Conservation (phyloP, 1,284 basidiomycete genomes). For the Cystobasidium slooffiae region DNA sequence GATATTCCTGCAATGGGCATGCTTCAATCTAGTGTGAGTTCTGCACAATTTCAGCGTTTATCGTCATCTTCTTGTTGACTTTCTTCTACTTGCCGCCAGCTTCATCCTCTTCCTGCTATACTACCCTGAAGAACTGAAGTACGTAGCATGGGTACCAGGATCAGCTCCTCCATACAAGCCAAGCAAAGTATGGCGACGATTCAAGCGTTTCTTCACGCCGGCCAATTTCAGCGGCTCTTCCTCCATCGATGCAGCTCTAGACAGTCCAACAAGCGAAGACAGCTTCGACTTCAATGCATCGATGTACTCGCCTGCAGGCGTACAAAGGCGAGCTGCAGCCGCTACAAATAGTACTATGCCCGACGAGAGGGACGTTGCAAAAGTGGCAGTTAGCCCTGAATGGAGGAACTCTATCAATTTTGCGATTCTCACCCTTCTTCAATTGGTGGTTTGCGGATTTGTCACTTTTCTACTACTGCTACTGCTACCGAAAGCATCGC, state of each 20-base stretch:
- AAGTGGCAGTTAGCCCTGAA: constrained; percentile 26
- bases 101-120: constrained; percentile 89
- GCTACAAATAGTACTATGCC: constrained; percentile 17
- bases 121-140: constrained; percentile 83
- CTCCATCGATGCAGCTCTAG: constrained; percentile 19
- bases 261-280: constrained; percentile 36
- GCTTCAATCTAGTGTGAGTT: constrained; percentile 82
- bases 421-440: constrained; percentile 49
- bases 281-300: constrained; percentile 40
- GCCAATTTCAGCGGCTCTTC: constrained; percentile 21
- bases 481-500: constrained; percentile 49
- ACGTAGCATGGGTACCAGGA: constrained; percentile 57
- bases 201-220: constrained; percentile 37
- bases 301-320: constrained; percentile 30
- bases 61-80: background rate
- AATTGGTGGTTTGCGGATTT: constrained; percentile 49
- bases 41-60: background rate
- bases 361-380: constrained; percentile 17
- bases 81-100: constrained; percentile 59
- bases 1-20: constrained; percentile 79
- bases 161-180: constrained; percentile 20
- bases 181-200: constrained; percentile 23
- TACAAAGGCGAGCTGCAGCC: constrained; percentile 21
- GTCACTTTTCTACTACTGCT: constrained; percentile 52
- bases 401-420: constrained; percentile 30